Evolutionary conservation across 2,329 filamentous ascomycete genomes (phyloP).

Genomic region (Penicillium frequentans): DNA sequence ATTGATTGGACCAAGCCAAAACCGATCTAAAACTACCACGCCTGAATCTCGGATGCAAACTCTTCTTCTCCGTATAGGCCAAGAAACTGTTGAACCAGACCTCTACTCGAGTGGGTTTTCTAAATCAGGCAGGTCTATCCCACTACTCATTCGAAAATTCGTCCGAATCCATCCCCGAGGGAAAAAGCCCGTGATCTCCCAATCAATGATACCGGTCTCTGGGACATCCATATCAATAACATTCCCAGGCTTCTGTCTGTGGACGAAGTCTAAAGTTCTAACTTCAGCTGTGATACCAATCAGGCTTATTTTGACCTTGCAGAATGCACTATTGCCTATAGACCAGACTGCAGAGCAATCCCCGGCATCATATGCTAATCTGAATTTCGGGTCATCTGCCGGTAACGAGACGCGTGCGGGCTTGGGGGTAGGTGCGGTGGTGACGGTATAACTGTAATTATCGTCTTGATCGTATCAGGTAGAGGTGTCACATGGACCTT

Average conservation of each 20-base stretch:
- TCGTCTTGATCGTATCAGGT: conserved; percentile 4
- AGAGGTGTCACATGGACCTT: not conserved
- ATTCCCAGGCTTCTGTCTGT: not conserved
- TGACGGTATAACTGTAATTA: not conserved
- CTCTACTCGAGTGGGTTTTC: not conserved
- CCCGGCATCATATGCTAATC: conserved; percentile 21
- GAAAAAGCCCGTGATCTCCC: conserved; percentile 4
- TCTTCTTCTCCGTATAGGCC: not conserved
- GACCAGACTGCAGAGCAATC: conserved; percentile 22
- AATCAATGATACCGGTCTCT: conserved; percentile 1
- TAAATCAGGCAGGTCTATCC: not conserved
- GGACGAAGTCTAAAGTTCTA: not conserved
- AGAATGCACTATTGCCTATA: conserved; percentile 21
- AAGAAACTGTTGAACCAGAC: not conserved
- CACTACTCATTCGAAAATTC: not conserved
- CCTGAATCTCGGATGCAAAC: not conserved
- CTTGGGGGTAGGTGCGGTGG: not conserved
- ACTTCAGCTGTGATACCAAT: conserved; percentile 11
- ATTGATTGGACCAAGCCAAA: not conserved
- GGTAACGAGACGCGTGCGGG: not conserved
- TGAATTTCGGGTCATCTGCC: not conserved
- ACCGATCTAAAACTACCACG: not conserved
- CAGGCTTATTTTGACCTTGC: conserved; percentile 19
- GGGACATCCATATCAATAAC: not conserved
- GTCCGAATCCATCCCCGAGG: conserved; percentile 1